Conservation (phyloP, 805 yeast species). For the Myxozyma lipomycoides region DNA sequence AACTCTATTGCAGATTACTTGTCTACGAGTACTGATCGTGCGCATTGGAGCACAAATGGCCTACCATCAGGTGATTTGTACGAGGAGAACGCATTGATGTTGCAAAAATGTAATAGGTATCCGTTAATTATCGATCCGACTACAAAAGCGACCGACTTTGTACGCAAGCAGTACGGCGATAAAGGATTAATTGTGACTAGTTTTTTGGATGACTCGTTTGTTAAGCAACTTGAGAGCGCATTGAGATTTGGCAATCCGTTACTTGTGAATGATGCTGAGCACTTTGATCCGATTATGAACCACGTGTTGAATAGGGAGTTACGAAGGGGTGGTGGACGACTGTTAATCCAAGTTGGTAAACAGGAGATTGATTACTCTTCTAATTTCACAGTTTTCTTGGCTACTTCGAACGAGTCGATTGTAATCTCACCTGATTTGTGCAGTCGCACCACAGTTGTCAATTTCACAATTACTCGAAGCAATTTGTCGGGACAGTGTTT, state of each 20-base stretch:
- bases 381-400: conserved; percentile 56
- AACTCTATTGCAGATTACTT: conserved; percentile 41
- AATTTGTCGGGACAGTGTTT: conserved; percentile 62
- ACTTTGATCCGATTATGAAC: conserved; percentile 68
- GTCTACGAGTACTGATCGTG: conserved; percentile 41
- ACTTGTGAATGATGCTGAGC: conserved; percentile 74
- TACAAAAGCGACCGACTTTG: conserved; percentile 43
- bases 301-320: conserved; percentile 60
- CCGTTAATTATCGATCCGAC: conserved; percentile 76
- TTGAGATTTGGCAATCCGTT: conserved; percentile 76
- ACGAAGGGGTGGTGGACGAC: conserved; percentile 64
- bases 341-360: conserved; percentile 56
- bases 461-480: conserved; percentile 68
- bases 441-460: conserved; percentile 59
- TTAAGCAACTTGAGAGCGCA: conserved; percentile 71
- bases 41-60: conserved; percentile 52
- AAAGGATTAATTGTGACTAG: conserved; percentile 50
- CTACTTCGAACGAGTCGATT: conserved; percentile 52
- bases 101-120: conserved; percentile 41
- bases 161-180: conserved; percentile 37
- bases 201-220: conserved; percentile 63
- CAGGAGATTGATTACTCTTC: conserved; percentile 64
- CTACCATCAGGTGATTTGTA: conserved; percentile 57
- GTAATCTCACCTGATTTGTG: conserved; percentile 52
- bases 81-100: conserved; percentile 59